phyloP scores from a whole-genome alignment of 441 rosid genomes.

The Euphorbia schlechtendalii region DNA sequence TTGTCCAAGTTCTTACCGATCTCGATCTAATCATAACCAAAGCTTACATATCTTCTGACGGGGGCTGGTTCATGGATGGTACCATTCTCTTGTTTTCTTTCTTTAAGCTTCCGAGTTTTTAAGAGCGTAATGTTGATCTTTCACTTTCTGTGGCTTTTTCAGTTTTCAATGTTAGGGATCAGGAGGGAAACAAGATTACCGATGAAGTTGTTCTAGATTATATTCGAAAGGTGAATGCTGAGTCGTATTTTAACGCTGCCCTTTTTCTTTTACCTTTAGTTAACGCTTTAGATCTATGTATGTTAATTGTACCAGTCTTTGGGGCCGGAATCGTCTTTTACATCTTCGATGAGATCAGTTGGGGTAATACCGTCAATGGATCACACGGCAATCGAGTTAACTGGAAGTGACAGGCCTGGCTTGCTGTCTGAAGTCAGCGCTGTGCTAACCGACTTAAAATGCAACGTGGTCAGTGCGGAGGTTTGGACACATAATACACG shows the following conservation, averaged over 20 bases:
- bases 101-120: not conserved
- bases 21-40: constrained; percentile 70
- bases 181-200: constrained; percentile 73
- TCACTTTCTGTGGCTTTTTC: constrained; percentile 14
- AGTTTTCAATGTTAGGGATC: constrained; percentile 81
- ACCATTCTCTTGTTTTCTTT: constrained; percentile 8
- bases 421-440: constrained; percentile 83
- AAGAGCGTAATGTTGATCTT: constrained; percentile 16
- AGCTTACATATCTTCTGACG: constrained; percentile 91
- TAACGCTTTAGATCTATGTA: not conserved
- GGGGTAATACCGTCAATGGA: constrained; percentile 61
- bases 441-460: constrained; percentile 69
- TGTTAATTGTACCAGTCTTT: constrained; percentile 41
- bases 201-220: constrained; percentile 66
- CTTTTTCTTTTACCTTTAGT: constrained; percentile 7
- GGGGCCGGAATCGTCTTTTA: constrained; percentile 71
- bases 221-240: constrained; percentile 55
- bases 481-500: constrained; percentile 91
- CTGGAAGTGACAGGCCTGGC: constrained; percentile 86
- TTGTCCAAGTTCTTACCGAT: constrained; percentile 89
- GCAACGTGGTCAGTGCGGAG: constrained; percentile 79
- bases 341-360: constrained; percentile 56
- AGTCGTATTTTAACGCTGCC: not conserved
- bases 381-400: constrained; percentile 71
- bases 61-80: constrained; percentile 99